phyloP scores from a whole-genome alignment of 768 basidiomycete species.

The Solioccasus polychromus region DNA sequence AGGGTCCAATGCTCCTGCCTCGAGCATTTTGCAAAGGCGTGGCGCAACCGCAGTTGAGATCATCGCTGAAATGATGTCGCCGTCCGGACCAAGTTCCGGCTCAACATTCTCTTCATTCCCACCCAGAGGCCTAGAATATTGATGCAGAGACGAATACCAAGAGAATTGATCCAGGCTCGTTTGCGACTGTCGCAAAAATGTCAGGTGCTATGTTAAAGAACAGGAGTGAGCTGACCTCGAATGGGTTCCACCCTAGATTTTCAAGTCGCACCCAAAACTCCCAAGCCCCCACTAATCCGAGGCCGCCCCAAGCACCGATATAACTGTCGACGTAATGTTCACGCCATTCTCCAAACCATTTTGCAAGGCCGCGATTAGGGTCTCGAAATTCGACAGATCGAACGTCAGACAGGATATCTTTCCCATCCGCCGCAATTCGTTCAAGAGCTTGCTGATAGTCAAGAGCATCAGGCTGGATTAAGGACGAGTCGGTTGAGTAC shows the following conservation, averaged over 20 bases:
- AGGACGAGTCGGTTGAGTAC: slow-evolving; percentile 80
- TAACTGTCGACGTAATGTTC: slow-evolving; percentile 78
- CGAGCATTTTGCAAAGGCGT: slow-evolving; percentile 66
- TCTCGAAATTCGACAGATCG: slow-evolving; percentile 80
- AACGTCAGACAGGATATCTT: slow-evolving; percentile 75
- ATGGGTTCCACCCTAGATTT: slow-evolving; percentile 82
- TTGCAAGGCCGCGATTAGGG: slow-evolving; percentile 68
- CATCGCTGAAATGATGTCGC: slow-evolving; percentile 85
- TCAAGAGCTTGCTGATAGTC: slow-evolving; percentile 67
- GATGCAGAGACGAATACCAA: slow-evolving; percentile 79
- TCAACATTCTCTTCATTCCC: slow-evolving; percentile 44
- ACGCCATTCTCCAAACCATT: slow-evolving; percentile 71
- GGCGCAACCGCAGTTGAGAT: slow-evolving; percentile 82
- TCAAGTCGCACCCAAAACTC: slow-evolving; percentile 94
- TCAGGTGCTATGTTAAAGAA: slow-evolving; percentile 2
- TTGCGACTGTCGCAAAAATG: slow-evolving; percentile 37
- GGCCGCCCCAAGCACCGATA: slow-evolving; percentile 83
- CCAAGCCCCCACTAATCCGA: slow-evolving; percentile 86
- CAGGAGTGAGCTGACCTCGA: slow-evolving; percentile 52
- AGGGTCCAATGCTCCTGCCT: slow-evolving; percentile 77
- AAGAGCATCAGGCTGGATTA: slow-evolving; percentile 60
- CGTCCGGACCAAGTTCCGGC: slow-evolving; percentile 71
- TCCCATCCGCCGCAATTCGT: slow-evolving; percentile 48
- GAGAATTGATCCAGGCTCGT: slow-evolving; percentile 71
- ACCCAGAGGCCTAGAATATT: slow-evolving; percentile 60